A percentile compares a stretch with the other conserved stretches of the same genome.
Conservation (phyloP, 2,329 filamentous ascomycete genomes). For the Zymoseptoria brevis region DNA sequence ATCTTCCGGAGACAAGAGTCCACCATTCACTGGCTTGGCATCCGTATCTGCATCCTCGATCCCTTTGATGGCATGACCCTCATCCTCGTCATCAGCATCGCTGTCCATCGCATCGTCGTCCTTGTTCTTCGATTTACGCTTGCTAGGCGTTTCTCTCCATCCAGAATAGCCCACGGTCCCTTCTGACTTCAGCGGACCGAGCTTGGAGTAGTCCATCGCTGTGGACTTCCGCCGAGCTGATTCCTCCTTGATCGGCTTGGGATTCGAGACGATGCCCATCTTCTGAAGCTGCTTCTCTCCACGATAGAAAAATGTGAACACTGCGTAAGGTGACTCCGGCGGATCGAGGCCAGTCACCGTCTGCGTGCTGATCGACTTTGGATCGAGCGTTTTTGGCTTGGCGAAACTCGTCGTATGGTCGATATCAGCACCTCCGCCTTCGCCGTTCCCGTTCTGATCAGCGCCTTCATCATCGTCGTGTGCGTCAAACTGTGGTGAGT, state of each 20-base stretch:
- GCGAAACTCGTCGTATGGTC: slow-evolving; percentile 98
- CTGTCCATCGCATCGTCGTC: slow-evolving; percentile 64
- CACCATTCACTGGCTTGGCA: slow-evolving; percentile 52
- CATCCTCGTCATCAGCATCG: slow-evolving; percentile 61
- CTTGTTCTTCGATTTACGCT: slow-evolving; percentile 48
- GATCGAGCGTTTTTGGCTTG: slow-evolving; percentile 90
- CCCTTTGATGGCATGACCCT: slow-evolving; percentile 55
- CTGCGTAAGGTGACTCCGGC: slow-evolving; percentile 89
- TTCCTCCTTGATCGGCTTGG: slow-evolving; percentile 52
- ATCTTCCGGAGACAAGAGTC: slow-evolving; percentile 58
- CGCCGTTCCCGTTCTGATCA: slow-evolving; percentile 45
- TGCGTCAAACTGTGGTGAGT: slow-evolving; percentile 93
- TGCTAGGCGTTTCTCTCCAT: slow-evolving; percentile 53
- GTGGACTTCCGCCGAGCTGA: slow-evolving; percentile 69
- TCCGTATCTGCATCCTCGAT: slow-evolving; percentile 53
- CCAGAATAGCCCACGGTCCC: slow-evolving; percentile 84
- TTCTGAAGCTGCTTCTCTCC: slow-evolving; percentile 93
- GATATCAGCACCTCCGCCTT: slow-evolving; percentile 69
- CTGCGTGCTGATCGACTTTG: slow-evolving; percentile 95
- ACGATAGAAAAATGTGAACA: slow-evolving; percentile 96
- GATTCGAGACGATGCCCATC: slow-evolving; percentile 75
- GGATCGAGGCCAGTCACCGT: slow-evolving; percentile 98
- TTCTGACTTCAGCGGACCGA: slow-evolving; percentile 76
- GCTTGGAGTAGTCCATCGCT: slow-evolving; percentile 74
- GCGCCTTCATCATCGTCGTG: slow-evolving; percentile 81